These are phyloP conservation scores for Funneliformis caledonium DNA, from an alignment of 371 early-diverging fungal genomes.

Conservation along the genomic window DNA sequence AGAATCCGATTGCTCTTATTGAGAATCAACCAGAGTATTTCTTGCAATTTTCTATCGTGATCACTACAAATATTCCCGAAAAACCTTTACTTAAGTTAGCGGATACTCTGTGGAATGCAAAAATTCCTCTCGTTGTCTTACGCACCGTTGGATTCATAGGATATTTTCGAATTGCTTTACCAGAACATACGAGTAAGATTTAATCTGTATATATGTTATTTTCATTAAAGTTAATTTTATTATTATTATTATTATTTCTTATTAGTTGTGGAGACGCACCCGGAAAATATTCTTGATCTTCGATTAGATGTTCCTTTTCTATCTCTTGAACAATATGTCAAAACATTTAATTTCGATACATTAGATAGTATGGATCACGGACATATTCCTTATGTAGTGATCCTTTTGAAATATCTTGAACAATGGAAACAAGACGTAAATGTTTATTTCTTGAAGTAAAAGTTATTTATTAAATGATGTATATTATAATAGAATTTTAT, in stretches of 20 bases:
- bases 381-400: constrained; percentile 85
- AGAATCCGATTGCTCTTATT: constrained; percentile 49
- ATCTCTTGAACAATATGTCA: constrained; percentile 63
- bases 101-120: constrained; percentile 59
- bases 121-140: constrained; percentile 73
- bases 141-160: constrained; percentile 76
- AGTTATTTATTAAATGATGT: background rate
- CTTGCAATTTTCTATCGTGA: constrained; percentile 70
- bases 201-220: background rate
- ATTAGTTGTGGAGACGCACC: constrained; percentile 89
- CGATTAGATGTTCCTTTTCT: constrained; percentile 84
- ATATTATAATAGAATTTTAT: background rate
- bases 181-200: constrained; percentile 74
- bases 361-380: constrained; percentile 73
- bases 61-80: constrained; percentile 70
- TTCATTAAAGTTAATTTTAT: background rate
- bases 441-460: background rate
- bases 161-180: constrained; percentile 66
- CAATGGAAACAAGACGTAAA: constrained; percentile 61
- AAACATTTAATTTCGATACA: constrained; percentile 65
- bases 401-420: constrained; percentile 75
- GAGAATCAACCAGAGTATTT: constrained; percentile 65
- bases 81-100: constrained; percentile 60
- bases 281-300: constrained; percentile 76
- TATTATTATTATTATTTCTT: background rate